Conservation (phyloP, 352 stramenopile species). For the Phytophthora podocarpi region DNA sequence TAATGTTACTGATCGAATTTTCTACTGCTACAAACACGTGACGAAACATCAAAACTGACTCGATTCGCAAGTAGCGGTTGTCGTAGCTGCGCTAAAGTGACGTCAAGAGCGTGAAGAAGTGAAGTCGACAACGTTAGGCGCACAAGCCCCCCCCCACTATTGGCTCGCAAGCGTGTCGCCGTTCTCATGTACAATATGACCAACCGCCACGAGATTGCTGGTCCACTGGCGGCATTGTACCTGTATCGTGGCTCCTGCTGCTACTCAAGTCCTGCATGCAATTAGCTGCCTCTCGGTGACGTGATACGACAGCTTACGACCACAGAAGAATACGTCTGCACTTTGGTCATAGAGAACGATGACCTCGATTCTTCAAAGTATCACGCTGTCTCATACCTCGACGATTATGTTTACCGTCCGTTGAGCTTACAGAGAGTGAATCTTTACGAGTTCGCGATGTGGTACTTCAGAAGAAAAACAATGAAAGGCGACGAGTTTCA, state of each 20-base stretch:
- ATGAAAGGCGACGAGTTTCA: no score
- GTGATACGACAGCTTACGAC: no score
- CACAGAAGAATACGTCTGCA: no score
- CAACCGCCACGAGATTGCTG: background rate
- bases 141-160: no score
- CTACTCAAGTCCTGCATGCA: no score
- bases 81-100: background rate
- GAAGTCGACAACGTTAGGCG: no score
- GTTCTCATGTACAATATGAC: background rate
- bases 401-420: constrained; percentile 7
- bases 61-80: background rate
- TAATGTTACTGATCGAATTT: background rate
- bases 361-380: background rate
- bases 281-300: no score
- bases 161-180: background rate
- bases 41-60: background rate
- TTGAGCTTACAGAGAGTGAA: background rate
- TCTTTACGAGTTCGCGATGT: constrained; percentile 2
- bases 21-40: constrained; percentile 1
- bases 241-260: background rate
- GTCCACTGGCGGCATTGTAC: background rate
- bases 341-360: no score
- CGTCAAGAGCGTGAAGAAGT: background rate
- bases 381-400: background rate
- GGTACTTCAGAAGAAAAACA: background rate